Base-by-base conservation (phyloP, 1,284 basidiomycete species). In the Cryptococcus sp. region DNA sequence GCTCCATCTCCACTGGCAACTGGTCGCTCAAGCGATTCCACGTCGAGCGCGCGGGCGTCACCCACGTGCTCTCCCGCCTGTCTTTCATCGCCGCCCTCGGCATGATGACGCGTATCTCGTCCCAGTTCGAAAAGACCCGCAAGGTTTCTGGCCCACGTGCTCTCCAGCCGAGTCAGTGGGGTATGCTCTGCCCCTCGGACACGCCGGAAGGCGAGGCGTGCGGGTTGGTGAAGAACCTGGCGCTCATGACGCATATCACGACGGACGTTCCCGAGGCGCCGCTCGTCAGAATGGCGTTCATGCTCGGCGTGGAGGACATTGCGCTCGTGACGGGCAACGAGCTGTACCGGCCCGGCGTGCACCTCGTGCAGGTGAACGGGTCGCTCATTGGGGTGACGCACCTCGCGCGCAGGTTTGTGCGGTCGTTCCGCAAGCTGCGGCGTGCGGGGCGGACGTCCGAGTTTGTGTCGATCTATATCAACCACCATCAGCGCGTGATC, bases 191-290 rank as follows among this genome's bases (percentile, higher is more conserved):
- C 78, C 91, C 96, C 0, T 94, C 91, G 71, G 96, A 99, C 78
- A 99, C 97, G 3, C 96, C 96, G 0, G 96, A 99, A 85, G 97
- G 96, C 72, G 96, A 99, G 78, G 96, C 96, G 6, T 99, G 96
- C 73, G 96, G 96, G 51, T 80, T 99, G 57, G 97, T 99, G 49
- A 99, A 99, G 81, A 99, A 99, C 77, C 79, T 99, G 56, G 97
- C 96, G 2, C 82, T 98, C 43, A 99, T 98, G 94, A 98, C 97
- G 3, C 97, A 99, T 77, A 99, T 99, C 76, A 99, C 96, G 13
- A 98, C 97, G 23, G 96, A 98, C 76, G 93, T 95, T 18, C 93
- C 96, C 61, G 96, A 99, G 77, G 90, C 87, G 62, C 94, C 96
- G 2, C 90, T 99, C 59, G 85, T 91, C 66, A 84, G 86, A 59